phyloP scores from a whole-genome alignment of 2,329 filamentous ascomycete species.

The Mycosphaerella arachidis region DNA sequence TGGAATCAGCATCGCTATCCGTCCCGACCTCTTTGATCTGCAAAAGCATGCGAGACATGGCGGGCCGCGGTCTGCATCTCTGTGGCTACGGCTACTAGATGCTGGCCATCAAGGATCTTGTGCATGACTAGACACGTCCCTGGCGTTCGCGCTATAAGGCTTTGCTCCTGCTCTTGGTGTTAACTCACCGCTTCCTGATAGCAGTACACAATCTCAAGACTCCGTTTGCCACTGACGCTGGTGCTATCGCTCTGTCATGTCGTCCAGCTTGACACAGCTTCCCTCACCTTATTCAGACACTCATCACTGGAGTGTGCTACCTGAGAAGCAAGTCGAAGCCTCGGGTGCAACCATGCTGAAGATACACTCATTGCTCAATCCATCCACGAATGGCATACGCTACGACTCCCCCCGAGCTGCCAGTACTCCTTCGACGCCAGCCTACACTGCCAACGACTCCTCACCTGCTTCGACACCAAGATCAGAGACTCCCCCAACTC shows the following conservation, averaged over 20 bases:
- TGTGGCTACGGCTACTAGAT: constrained; percentile 9
- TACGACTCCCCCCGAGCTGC: constrained; percentile 14
- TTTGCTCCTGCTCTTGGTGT: not conserved
- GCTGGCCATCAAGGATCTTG: constrained; percentile 4
- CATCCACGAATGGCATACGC: constrained; percentile 13
- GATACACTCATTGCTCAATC: constrained; percentile 42
- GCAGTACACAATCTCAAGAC: constrained; percentile 5
- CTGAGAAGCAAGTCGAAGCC: constrained; percentile 11
- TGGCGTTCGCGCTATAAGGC: constrained; percentile 12
- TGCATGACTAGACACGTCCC: constrained; percentile 3
- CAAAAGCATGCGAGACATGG: constrained; percentile 6
- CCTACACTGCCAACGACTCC: constrained; percentile 21
- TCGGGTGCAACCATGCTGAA: constrained; percentile 34
- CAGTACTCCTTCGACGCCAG: constrained; percentile 27
- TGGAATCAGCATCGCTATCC: constrained; percentile 4
- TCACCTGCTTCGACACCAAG: constrained; percentile 17
- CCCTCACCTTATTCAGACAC: constrained; percentile 20
- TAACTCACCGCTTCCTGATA: constrained; percentile 10
- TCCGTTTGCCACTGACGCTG: constrained; percentile 4
- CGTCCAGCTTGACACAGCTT: constrained; percentile 16
- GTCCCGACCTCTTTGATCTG: constrained; percentile 3
- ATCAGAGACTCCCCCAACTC: constrained; percentile 21
- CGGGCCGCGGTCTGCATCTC: constrained; percentile 7
- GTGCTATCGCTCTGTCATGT: constrained; percentile 17
- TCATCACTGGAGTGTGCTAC: constrained; percentile 15